A percentile compares a stretch with the other conserved stretches of the same genome.
Conservation (phyloP, 139 green algal genomes). For the Chlamydomonas schloesseri region DNA sequence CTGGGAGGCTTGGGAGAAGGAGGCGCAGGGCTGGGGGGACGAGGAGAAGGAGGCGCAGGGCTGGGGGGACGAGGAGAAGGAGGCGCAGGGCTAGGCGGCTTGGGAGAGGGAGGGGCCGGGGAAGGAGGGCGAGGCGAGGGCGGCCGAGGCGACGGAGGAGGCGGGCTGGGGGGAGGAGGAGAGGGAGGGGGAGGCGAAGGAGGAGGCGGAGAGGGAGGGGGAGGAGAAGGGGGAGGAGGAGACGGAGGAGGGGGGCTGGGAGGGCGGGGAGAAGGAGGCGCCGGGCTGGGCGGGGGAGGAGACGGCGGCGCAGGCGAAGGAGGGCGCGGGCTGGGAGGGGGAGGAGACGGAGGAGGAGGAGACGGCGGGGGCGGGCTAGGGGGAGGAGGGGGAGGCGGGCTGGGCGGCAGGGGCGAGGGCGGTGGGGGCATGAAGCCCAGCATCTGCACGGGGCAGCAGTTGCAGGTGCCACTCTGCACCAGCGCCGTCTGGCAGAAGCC, state of each 20-base stretch:
- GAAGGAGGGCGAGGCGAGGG: not conserved
- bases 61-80: not conserved
- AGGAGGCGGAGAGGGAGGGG: not conserved
- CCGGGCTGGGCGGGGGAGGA: not conserved
- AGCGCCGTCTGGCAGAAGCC: constrained; percentile 37
- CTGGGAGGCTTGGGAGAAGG: not conserved
- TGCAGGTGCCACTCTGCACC: constrained; percentile 38
- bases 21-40: not conserved
- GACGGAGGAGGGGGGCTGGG: not conserved
- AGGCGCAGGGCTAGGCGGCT: not conserved
- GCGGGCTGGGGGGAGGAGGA: not conserved
- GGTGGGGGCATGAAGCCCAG: constrained; percentile 38
- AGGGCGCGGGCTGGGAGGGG: not conserved
- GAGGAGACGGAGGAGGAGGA: not conserved
- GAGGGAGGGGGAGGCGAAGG: not conserved
- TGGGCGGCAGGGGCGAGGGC: constrained; percentile 1
- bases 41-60: not conserved
- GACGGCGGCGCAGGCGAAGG: too few species aligned
- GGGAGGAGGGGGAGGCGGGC: constrained; percentile 6
- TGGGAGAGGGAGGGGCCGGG: constrained; percentile 1
- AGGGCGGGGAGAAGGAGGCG: not conserved
- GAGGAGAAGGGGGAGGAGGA: too few species aligned
- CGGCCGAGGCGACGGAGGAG: not conserved
- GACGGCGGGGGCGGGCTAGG: not conserved
- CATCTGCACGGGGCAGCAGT: constrained; percentile 46